Evolutionary conservation across 306 rosid genomes (phyloP).

Genomic region (Cucumis hystrix): DNA sequence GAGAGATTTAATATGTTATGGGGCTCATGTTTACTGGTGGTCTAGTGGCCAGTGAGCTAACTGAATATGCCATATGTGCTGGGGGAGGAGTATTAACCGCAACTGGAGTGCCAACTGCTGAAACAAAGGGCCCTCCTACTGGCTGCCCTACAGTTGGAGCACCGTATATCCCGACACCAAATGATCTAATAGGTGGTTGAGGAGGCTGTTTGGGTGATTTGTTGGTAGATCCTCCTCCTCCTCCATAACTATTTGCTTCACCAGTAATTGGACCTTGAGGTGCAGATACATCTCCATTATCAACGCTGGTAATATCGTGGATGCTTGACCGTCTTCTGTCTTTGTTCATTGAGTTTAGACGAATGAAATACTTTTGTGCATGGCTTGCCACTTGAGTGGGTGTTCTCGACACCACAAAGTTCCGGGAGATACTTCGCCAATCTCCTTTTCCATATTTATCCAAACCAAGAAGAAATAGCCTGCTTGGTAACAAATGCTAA

Average conservation of each 20-base stretch:
- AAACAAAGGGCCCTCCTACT: slow-evolving; percentile 62
- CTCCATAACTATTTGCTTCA: slow-evolving; percentile 45
- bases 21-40: slow-evolving; percentile 66
- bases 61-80: slow-evolving; percentile 57
- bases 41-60: slow-evolving; percentile 55
- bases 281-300: slow-evolving; percentile 52
- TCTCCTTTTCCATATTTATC: slow-evolving; percentile 88
- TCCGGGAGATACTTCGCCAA: slow-evolving; percentile 86
- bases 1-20: slow-evolving; percentile 62
- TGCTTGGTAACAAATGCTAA: slow-evolving; percentile 12
- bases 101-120: slow-evolving; percentile 82
- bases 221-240: slow-evolving; percentile 20
- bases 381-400: slow-evolving; percentile 97
- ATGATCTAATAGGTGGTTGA: slow-evolving; percentile 29
- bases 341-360: slow-evolving; percentile 84
- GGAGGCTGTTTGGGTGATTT: slow-evolving; percentile 43
- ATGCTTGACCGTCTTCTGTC: slow-evolving; percentile 91
- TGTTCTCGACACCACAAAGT: slow-evolving; percentile 82
- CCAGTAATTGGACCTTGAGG: slow-evolving; percentile 83
- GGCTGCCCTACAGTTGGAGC: slow-evolving; percentile 74
- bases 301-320: slow-evolving; percentile 73
- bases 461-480: slow-evolving; percentile 88
- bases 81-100: slow-evolving; percentile 52
- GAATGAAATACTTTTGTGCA: slow-evolving; percentile 88
- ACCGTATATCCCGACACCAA: slow-evolving; percentile 45